Evolutionary conservation across 768 basidiomycete genomes (phyloP), one percentile per base, ranked within the genome.

Genomic region (Trametes cingulata): DNA sequence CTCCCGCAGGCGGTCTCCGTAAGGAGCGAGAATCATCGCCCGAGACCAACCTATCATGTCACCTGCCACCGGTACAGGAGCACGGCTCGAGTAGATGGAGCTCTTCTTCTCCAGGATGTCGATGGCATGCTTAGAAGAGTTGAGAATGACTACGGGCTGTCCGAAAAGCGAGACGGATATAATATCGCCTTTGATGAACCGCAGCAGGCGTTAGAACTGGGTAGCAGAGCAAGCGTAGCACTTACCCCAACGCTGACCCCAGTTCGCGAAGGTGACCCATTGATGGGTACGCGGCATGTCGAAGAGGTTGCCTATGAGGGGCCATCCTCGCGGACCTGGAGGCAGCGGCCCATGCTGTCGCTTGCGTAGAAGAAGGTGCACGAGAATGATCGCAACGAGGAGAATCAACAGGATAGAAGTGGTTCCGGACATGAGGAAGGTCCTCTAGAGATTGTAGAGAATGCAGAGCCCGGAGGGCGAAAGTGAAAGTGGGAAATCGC

Each of bases 1-100:
- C 57, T 73, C 74, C 8, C 77, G 74, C 61, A 80, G 74, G 20
- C 66, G 73, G 37, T 79, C 72, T 40, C 75, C 77, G 65, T 78
- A 78, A 27, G 73, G 74, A 52, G 75, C 69, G 22, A 80, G 70
- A 15, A 74, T 73, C 51, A 80, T 62, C 1, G 73, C 68, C 50
- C 74, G 49, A 56, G 73, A 69, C 67, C 66, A 68, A 12, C 67
- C 66, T 3, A 67, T 36, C 27, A 67, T 60, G 27, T 70, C 65
- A 8, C 71, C 69, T 6, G 50, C 60, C 35, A 71, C 64, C 14
- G 61, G 56, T 12, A 69, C 47, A 6, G 52, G 22, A 6, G 68
- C 64, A 5, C 73, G 59, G 24, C 65, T 65, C 10, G 72, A 70
- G 51, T 71, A 72, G 13, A 65, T 64, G 9, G 66, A 35, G 29